Conservation (phyloP, 257 asterid genomes). For the Rubia yunnanensis region DNA sequence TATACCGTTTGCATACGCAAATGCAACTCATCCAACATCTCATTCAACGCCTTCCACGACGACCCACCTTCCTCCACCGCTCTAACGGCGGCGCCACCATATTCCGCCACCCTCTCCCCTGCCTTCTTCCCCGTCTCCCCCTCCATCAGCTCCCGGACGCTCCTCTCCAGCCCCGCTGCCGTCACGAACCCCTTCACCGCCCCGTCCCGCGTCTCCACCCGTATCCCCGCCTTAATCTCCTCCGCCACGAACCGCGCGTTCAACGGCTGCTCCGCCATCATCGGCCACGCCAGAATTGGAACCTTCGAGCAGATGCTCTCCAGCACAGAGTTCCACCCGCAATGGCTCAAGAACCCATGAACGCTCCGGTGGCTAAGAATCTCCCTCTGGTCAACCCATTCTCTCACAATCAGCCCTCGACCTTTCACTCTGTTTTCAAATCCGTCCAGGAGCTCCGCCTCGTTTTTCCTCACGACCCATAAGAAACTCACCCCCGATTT, state of each 20-base stretch:
- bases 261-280: conserved; percentile 68
- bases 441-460: conserved; percentile 5
- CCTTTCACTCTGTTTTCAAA: conserved; percentile 29
- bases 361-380: conserved; percentile 41
- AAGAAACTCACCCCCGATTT: conserved; percentile 36
- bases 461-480: conserved; percentile 44
- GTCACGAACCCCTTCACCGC: conserved; percentile 44
- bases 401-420: conserved; percentile 46
- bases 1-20: conserved; percentile 6
- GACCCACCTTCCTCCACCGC: conserved; percentile 58
- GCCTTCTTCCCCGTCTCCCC: conserved; percentile 35
- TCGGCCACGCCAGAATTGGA: conserved; percentile 75
- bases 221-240: conserved; percentile 45
- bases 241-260: conserved; percentile 59
- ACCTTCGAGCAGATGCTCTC: conserved; percentile 64
- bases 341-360: conserved; percentile 58
- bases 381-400: conserved; percentile 65
- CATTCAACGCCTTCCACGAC: conserved; percentile 38
- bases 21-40: conserved; percentile 28
- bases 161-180: conserved; percentile 31
- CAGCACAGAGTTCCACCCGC: conserved; percentile 67
- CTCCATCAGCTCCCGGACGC: conserved; percentile 47
- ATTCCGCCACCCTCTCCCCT: conserved; percentile 30
- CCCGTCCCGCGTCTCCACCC: conserved; percentile 33
- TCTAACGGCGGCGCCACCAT: conserved; percentile 33